Evolutionary conservation across 306 rosid species (phyloP).

Genomic region (Vigna nakashimae): DNA sequence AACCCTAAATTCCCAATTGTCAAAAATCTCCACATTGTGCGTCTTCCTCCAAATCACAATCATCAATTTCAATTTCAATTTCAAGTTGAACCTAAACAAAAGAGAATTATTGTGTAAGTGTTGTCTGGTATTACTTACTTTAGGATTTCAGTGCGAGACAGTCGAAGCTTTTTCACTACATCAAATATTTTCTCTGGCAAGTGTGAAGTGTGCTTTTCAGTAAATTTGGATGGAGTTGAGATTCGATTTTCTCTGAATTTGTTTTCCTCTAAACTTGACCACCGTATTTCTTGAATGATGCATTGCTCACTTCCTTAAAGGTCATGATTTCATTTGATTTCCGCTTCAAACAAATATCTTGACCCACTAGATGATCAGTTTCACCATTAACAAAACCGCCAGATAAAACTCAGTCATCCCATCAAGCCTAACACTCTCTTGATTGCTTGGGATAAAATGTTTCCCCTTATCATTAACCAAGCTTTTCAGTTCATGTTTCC

Average conservation of each 20-base stretch:
- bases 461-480: constrained; percentile 39
- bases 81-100: no score
- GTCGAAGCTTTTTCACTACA: constrained; percentile 66
- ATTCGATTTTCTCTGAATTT: constrained; percentile 51
- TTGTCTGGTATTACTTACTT: constrained; percentile 65
- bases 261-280: constrained; percentile 50
- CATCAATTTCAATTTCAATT: no score
- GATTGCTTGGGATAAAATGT: constrained; percentile 41
- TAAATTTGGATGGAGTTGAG: constrained; percentile 43
- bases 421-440: constrained; percentile 45
- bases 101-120: neutral
- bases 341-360: constrained; percentile 47
- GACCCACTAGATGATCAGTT: constrained; percentile 40
- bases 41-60: no score
- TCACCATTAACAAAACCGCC: constrained; percentile 36
- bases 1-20: no score
- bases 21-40: no score
- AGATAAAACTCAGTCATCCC: constrained; percentile 41
- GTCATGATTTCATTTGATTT: constrained; percentile 42
- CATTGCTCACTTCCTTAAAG: constrained; percentile 41
- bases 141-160: constrained; percentile 78
- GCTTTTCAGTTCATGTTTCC: constrained; percentile 47
- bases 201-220: constrained; percentile 45
- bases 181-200: constrained; percentile 62
- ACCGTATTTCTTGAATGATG: constrained; percentile 46